Conservation (phyloP, 2,329 filamentous ascomycete genomes). For the Phyllosticta citriasiana region DNA sequence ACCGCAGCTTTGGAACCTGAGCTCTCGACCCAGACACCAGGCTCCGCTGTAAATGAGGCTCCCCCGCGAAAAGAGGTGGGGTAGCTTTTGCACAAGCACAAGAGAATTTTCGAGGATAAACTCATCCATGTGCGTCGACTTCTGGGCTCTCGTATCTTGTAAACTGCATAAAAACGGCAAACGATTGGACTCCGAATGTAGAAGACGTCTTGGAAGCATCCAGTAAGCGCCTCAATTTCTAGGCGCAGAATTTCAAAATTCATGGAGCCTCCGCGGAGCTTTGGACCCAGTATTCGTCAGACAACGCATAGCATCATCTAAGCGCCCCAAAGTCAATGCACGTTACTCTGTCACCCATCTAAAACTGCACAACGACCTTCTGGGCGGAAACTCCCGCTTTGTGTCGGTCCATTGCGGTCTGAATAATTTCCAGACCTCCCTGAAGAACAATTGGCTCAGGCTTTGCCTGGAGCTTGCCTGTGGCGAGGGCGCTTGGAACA, state of each 20-base stretch:
- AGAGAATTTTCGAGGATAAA: background rate
- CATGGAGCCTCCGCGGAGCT: too few relatives aligned
- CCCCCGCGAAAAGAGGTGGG: background rate
- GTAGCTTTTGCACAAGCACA: background rate
- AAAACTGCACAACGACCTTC: conserved; percentile 24
- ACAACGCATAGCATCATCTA: background rate
- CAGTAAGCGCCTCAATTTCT: too few relatives aligned
- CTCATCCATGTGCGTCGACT: too few relatives aligned
- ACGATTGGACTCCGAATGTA: too few relatives aligned
- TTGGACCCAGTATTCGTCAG: too few relatives aligned
- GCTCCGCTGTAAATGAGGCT: background rate
- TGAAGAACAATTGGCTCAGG: conserved; percentile 17
- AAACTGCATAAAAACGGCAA: too few relatives aligned
- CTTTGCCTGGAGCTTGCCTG: background rate
- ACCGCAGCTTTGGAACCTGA: background rate
- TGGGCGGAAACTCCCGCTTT: conserved; percentile 24
- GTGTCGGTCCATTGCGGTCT: conserved; percentile 20
- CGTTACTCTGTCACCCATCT: background rate
- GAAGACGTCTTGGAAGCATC: too few relatives aligned
- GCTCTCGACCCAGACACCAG: background rate
- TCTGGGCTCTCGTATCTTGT: too few relatives aligned
- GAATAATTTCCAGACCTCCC: conserved; percentile 20
- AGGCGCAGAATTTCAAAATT: too few relatives aligned
- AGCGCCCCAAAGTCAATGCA: background rate
- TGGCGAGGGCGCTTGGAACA: background rate